Evolutionary conservation across 2,329 filamentous ascomycete genomes (phyloP).

Genomic region (Emydomyces testavorans): DNA sequence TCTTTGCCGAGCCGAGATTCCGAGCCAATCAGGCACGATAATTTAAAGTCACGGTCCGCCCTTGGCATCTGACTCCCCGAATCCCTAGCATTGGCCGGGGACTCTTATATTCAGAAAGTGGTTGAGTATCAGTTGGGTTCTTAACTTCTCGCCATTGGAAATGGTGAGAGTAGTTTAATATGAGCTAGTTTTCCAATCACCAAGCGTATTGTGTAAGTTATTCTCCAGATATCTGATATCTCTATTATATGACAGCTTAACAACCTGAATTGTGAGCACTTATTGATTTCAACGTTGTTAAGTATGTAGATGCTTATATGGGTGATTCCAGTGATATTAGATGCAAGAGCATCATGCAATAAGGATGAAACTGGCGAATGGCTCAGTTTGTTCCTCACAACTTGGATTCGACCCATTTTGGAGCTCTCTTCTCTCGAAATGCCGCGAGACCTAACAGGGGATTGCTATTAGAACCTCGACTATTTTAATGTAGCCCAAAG

Average conservation of each 20-base stretch:
- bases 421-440: slow-evolving; percentile 80
- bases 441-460: slow-evolving; percentile 55
- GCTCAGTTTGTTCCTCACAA: slow-evolving; percentile 27
- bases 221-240: no score
- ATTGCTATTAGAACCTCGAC: not conserved
- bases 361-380: not conserved
- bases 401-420: slow-evolving; percentile 68
- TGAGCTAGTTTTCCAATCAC: no score
- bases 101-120: no score
- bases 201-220: no score
- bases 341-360: not conserved
- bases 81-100: not conserved
- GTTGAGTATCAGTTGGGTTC: no score
- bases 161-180: no score
- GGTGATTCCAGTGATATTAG: no score
- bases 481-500: not conserved
- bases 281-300: no score
- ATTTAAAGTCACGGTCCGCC: not conserved
- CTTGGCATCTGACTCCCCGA: not conserved
- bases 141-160: no score
- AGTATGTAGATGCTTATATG: no score
- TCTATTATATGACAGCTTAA: no score
- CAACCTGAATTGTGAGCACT: no score
- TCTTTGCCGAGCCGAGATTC: not conserved
- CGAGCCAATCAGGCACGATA: not conserved